Conservation (phyloP, 345 rosid species). For the Gossypium australe region DNA sequence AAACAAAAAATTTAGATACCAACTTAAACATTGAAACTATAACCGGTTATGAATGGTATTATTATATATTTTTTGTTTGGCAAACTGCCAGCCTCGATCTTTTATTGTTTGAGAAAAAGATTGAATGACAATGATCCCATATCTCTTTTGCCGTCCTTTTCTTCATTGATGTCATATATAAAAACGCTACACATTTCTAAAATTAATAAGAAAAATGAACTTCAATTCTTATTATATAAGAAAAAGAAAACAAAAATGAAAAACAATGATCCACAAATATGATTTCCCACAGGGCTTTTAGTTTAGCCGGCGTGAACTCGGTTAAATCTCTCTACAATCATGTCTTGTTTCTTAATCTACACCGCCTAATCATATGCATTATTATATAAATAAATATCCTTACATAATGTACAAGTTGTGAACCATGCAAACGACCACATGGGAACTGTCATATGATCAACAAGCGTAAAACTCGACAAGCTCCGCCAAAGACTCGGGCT, state of each 20-base stretch:
- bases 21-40: too few relatives aligned
- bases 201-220: not conserved
- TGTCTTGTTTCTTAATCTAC: not conserved
- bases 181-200: not conserved
- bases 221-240: not conserved
- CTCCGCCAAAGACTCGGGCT: slow-evolving; percentile 69
- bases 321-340: slow-evolving; percentile 10
- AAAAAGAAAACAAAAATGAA: slow-evolving; percentile 2
- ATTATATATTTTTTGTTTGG: too few relatives aligned
- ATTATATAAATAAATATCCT: not conserved
- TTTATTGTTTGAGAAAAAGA: not conserved
- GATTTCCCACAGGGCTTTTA: slow-evolving; percentile 14
- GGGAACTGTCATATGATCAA: slow-evolving; percentile 3
- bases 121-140: too few relatives aligned
- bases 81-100: too few relatives aligned
- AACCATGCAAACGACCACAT: slow-evolving; percentile 7
- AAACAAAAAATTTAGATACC: too few relatives aligned
- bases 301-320: slow-evolving; percentile 19
- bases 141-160: not conserved
- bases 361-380: slow-evolving; percentile 10
- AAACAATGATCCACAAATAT: not conserved
- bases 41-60: fast-evolving
- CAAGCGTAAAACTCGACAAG: slow-evolving; percentile 86
- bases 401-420: slow-evolving; percentile 24
- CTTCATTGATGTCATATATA: not conserved